Percentiles rank a stretch among this genome's conserved stretches.
Conservation (phyloP, 2,329 filamentous ascomycete genomes). For the Diaporthe sp. region DNA sequence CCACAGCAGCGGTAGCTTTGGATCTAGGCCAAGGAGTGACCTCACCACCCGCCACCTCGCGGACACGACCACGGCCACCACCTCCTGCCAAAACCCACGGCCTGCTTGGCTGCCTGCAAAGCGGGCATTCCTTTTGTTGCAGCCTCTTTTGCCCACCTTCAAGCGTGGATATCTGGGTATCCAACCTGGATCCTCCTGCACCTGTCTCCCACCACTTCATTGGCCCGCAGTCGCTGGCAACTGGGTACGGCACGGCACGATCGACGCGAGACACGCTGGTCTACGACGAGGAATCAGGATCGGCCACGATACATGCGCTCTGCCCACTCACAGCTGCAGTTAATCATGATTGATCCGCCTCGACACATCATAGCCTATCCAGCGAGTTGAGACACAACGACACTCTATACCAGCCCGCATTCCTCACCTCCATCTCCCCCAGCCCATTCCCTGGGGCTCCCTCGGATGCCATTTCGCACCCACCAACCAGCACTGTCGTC, state of each 20-base stretch:
- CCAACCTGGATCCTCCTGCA: constrained; percentile 31
- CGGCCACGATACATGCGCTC: constrained; percentile 39
- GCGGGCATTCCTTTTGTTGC: constrained; percentile 5
- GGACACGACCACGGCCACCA: constrained; percentile 14
- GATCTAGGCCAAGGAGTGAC: constrained; percentile 28
- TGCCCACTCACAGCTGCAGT: constrained; percentile 31
- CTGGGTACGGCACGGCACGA: constrained; percentile 36
- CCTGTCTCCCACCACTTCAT: constrained; percentile 32
- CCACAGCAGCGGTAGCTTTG: constrained; percentile 32
- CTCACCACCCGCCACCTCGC: constrained; percentile 32
- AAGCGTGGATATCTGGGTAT: constrained; percentile 26
- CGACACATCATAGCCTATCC: constrained; percentile 37
- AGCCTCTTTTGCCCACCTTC: constrained; percentile 2
- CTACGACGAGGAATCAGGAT: constrained; percentile 38
- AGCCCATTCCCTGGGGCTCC: constrained; percentile 4
- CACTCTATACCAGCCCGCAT: constrained; percentile 39
- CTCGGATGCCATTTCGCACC: constrained; percentile 33
- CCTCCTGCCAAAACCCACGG: neutral
- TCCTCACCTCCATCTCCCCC: constrained; percentile 43
- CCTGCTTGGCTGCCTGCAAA: constrained; percentile 29
- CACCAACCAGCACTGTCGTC: constrained; percentile 36
- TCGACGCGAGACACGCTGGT: constrained; percentile 41
- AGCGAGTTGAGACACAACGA: constrained; percentile 37
- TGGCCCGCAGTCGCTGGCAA: constrained; percentile 37
- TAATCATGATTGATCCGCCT: constrained; percentile 39